phyloP scores from a whole-genome alignment of 1,284 basidiomycete species.

The Sanghuangporus baumii region DNA sequence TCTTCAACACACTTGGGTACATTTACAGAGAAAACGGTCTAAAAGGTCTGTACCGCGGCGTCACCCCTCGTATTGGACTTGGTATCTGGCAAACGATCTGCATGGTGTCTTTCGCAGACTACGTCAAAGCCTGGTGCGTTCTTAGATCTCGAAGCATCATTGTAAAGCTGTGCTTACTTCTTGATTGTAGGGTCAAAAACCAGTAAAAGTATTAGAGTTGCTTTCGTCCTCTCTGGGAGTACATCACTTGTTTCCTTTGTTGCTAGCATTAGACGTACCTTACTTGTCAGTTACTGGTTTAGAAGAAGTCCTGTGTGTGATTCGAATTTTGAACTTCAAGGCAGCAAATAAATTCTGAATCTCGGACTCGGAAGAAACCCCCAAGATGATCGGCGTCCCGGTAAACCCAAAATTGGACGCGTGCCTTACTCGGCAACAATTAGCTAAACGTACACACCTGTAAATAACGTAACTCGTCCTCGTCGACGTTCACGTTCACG shows the following conservation, averaged over 20 bases:
- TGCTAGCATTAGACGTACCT: no score
- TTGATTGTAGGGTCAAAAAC: conserved; percentile 30
- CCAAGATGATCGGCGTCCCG: not conserved
- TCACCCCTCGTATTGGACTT: conserved; percentile 93
- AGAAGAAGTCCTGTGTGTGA: not conserved
- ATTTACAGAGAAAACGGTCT: conserved; percentile 97
- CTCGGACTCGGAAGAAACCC: no score
- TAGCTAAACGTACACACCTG: not conserved
- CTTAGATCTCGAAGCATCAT: not conserved
- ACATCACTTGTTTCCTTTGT: no score
- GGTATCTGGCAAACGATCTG: conserved; percentile 97
- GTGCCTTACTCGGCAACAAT: not conserved
- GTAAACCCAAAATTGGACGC: not conserved
- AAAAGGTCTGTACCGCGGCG: conserved; percentile 96
- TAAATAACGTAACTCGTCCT: not conserved
- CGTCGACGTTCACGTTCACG: not conserved
- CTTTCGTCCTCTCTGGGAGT: not conserved
- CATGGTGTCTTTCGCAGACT: conserved; percentile 97
- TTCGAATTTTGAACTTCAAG: no score
- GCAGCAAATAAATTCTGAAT: no score
- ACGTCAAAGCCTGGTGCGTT: conserved; percentile 77
- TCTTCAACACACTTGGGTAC: conserved; percentile 85
- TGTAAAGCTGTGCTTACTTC: conserved; percentile 5
- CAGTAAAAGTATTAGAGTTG: not conserved
- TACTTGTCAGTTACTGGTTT: not conserved